Conservation (phyloP, 2,329 filamentous ascomycete species). For the Arthrocladium fulminans region DNA sequence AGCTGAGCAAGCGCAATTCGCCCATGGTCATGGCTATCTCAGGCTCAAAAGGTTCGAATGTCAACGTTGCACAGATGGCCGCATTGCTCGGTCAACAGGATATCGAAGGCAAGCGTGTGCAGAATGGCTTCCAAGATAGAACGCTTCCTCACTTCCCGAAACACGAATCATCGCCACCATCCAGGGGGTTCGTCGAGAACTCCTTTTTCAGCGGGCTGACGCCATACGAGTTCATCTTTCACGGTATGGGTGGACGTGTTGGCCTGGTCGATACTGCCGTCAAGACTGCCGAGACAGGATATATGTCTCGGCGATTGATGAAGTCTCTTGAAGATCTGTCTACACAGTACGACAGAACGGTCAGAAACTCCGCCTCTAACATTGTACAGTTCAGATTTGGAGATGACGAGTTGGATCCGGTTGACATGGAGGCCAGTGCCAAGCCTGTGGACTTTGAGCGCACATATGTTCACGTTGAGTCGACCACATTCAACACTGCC, state of each 20-base stretch:
- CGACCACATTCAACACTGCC: conserved; percentile 67
- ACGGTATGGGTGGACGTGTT: conserved; percentile 97
- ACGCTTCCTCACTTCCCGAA: conserved; percentile 93
- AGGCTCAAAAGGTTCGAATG: conserved; percentile 90
- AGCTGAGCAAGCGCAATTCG: conserved; percentile 83
- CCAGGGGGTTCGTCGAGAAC: conserved; percentile 93
- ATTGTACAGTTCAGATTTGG: conserved; percentile 97
- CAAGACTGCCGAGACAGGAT: conserved; percentile 97
- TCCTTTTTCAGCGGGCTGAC: conserved; percentile 91
- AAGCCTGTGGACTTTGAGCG: conserved; percentile 87
- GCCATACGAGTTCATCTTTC: conserved; percentile 92
- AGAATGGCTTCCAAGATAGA: conserved; percentile 92
- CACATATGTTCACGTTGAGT: conserved; percentile 74
- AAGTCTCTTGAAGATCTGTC: conserved; percentile 94
- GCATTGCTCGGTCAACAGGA: conserved; percentile 96
- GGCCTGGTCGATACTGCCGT: conserved; percentile 97
- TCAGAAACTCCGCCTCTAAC: conserved; percentile 76
- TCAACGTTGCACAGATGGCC: conserved; percentile 99
- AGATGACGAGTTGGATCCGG: conserved; percentile 87
- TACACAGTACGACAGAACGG: conserved; percentile 86
- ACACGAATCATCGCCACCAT: conserved; percentile 79
- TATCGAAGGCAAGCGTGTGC: conserved; percentile 85
- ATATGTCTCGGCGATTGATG: conserved; percentile 98
- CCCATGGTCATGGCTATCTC: conserved; percentile 95
- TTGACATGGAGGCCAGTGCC: conserved; percentile 93